Evolutionary conservation across 1,139 yeast genomes (phyloP), one percentile per base, ranked within the genome.

Genomic region (Pichia sp.): DNA sequence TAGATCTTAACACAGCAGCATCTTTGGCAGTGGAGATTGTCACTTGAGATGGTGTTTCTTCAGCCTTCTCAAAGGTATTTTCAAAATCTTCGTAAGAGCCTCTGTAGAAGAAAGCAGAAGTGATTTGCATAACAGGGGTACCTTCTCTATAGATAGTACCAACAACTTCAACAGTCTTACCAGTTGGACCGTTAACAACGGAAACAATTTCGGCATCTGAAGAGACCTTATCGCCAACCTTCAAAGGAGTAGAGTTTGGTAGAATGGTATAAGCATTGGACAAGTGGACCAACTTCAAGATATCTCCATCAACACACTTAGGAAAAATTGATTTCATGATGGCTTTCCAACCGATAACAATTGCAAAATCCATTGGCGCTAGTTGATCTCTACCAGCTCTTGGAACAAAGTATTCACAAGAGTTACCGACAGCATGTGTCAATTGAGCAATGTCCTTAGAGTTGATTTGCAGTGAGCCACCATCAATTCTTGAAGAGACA

Each of bases 361-460:
- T 93, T 53, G 99, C 98, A 70, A 92, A 95, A 77, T 93, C 99
- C 98, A 93, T 93, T 67, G 99, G 99, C 53, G 99, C 99, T 66
- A 84, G 79, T 58, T 91, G 84, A 51, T 79, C 80, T 74, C 88
- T 87, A 63, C 95, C 96, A 53, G 89, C 83, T 76, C 96, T 85
- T 60, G 85, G 80, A 60, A 92, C 97, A 66, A 91, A 93, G 56
- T 96, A 97, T 74, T 92, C 98, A 73, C 97, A 91, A 64, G 87
- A 87, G 81, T 93, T 93, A 67, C 97, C 97, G 71, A 93, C 89
- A 59, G 98, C 97, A 67, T 92, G 97, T 45, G 97, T 92, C 72
- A 93, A 90, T 72, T 92, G 97, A 61, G 92, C 81, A 70, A 93
- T 88, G 61, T 84, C 90, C 73, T 85, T 80, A 55, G 85, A 85